Evolutionary conservation across 1,284 basidiomycete genomes (phyloP).

Genomic region (Ganoderma lucidum): DNA sequence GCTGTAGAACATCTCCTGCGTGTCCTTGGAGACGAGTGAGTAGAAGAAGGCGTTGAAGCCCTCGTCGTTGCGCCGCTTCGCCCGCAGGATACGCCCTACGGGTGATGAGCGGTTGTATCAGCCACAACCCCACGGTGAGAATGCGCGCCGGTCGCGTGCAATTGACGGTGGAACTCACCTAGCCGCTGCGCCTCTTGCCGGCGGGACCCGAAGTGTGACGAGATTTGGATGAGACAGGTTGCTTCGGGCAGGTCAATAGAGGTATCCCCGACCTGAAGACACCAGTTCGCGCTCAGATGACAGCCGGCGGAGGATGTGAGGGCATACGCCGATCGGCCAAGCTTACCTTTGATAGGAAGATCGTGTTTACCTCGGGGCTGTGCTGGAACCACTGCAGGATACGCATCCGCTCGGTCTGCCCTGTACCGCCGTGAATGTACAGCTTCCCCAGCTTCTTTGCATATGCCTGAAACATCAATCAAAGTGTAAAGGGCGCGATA

Average conservation of each 20-base stretch:
- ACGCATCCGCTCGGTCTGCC: conserved; percentile 95
- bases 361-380: conserved; percentile 96
- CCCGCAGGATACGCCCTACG: conserved; percentile 91
- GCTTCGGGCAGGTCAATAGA: conserved; percentile 99
- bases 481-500: background rate
- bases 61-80: conserved; percentile 98
- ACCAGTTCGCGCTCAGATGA: conserved; percentile 24
- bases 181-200: conserved; percentile 98
- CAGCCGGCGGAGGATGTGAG: background rate
- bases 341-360: conserved; percentile 94
- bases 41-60: conserved; percentile 99
- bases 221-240: conserved; percentile 99
- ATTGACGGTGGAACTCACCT: conserved; percentile 55
- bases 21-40: conserved; percentile 98
- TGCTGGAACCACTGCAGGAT: conserved; percentile 97
- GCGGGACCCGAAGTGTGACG: conserved; percentile 99
- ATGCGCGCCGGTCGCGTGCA: conserved; percentile 7
- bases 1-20: conserved; percentile 99
- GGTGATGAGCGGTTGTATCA: background rate
- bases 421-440: conserved; percentile 97
- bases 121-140: background rate
- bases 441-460: conserved; percentile 94
- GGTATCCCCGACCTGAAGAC: conserved; percentile 91
- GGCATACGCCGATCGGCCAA: background rate
- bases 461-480: conserved; percentile 71